These are phyloP conservation scores for Suillus fuscotomentosus DNA, from an alignment of 768 basidiomycete species.

Conservation along the genomic window DNA sequence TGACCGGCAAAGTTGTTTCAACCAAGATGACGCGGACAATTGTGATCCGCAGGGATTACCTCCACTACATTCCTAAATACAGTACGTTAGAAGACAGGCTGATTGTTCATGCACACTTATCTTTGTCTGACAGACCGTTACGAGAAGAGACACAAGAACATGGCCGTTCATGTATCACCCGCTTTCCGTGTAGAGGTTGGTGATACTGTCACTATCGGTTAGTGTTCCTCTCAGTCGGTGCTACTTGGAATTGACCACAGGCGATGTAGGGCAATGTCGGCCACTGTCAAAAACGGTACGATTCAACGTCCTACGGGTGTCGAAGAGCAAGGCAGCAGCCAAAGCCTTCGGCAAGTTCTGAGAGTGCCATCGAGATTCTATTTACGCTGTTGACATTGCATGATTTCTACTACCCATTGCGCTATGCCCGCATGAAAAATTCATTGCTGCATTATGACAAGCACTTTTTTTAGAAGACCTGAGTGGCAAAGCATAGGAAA, in stretches of 20 bases:
- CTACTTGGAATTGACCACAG: slow-evolving; percentile 4
- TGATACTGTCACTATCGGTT: slow-evolving; percentile 93
- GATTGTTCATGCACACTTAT: slow-evolving; percentile 11
- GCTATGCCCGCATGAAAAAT: slow-evolving; percentile 29
- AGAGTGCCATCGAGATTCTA: slow-evolving; percentile 15
- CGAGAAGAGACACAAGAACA: slow-evolving; percentile 98
- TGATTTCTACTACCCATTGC: slow-evolving; percentile 21
- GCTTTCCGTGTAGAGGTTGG: slow-evolving; percentile 98
- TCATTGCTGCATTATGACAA: slow-evolving; percentile 9
- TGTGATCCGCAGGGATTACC: slow-evolving; percentile 92
- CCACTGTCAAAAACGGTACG: slow-evolving; percentile 98
- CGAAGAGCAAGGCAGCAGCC: slow-evolving; percentile 86
- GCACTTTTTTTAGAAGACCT: background rate
- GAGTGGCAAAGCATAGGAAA: background rate
- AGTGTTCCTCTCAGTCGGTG: slow-evolving; percentile 31
- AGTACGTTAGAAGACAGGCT: slow-evolving; percentile 51
- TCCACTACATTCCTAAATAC: slow-evolving; percentile 99
- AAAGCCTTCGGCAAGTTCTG: slow-evolving; percentile 97
- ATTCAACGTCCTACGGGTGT: slow-evolving; percentile 97
- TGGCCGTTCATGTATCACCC: slow-evolving; percentile 95
- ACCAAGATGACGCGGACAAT: slow-evolving; percentile 99
- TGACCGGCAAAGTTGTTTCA: slow-evolving; percentile 96
- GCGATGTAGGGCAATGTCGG: slow-evolving; percentile 84
- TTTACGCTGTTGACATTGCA: slow-evolving; percentile 21
- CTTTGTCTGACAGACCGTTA: slow-evolving; percentile 73